These are phyloP conservation scores for Suillus tomentosus DNA, from an alignment of 768 basidiomycete genomes.

Conservation along the genomic window DNA sequence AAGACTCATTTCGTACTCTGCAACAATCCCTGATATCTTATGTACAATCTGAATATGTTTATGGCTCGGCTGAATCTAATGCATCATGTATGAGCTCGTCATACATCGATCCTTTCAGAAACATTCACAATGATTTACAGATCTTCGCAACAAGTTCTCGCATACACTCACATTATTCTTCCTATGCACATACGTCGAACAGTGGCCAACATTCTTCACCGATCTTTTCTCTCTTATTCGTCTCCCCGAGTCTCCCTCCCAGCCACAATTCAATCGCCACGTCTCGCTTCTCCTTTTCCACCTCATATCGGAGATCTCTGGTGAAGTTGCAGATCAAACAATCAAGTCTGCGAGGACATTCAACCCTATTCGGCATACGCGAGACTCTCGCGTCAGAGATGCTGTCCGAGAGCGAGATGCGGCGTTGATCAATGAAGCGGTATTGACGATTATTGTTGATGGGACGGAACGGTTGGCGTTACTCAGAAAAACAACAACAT, in stretches of 20 bases:
- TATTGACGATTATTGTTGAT: slow-evolving; percentile 80
- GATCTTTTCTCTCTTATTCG: slow-evolving; percentile 76
- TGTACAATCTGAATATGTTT: slow-evolving; percentile 86
- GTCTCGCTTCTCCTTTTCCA: slow-evolving; percentile 89
- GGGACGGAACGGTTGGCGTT: slow-evolving; percentile 58
- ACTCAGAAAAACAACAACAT: slow-evolving; percentile 49
- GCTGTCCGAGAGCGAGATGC: slow-evolving; percentile 91
- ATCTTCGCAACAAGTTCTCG: slow-evolving; percentile 93
- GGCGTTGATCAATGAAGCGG: slow-evolving; percentile 79
- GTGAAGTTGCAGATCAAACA: slow-evolving; percentile 95
- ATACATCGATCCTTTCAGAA: slow-evolving; percentile 13
- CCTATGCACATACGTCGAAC: slow-evolving; percentile 81
- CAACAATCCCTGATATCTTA: slow-evolving; percentile 81
- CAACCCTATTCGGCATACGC: slow-evolving; percentile 66
- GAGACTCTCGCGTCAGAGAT: slow-evolving; percentile 87
- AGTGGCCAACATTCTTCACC: slow-evolving; percentile 85
- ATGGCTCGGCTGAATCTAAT: slow-evolving; percentile 79
- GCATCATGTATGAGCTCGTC: slow-evolving; percentile 69
- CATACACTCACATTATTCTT: slow-evolving; percentile 90
- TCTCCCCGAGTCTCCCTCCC: slow-evolving; percentile 54
- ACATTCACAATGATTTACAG: slow-evolving; percentile 40
- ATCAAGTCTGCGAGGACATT: slow-evolving; percentile 85
- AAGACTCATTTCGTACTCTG: slow-evolving; percentile 67
- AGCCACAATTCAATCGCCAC: slow-evolving; percentile 74
- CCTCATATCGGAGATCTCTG: slow-evolving; percentile 90